These are phyloP conservation scores for Penicillium sp. DNA, from an alignment of 2,329 filamentous ascomycete genomes.

Conservation along the genomic window DNA sequence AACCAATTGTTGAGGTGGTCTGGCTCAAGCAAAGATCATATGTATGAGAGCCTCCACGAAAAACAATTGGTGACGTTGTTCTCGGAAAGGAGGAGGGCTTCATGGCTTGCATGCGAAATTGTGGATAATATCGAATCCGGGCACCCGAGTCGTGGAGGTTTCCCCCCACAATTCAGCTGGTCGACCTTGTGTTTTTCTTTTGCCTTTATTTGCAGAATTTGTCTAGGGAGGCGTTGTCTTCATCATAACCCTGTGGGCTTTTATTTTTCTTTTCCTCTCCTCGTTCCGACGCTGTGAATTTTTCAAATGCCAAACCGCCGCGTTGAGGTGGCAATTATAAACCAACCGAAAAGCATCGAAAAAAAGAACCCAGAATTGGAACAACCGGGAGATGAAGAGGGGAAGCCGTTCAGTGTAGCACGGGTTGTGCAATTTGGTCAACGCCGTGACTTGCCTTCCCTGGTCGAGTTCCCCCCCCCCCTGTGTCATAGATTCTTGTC, in stretches of 20 bases:
- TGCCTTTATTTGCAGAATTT: slow-evolving; percentile 43
- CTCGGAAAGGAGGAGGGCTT: slow-evolving; percentile 29
- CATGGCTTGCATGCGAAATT: slow-evolving; percentile 35
- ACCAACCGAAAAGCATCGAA: slow-evolving; percentile 10
- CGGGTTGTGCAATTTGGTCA: slow-evolving; percentile 14
- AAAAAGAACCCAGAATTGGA: slow-evolving; percentile 9
- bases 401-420: slow-evolving; percentile 17
- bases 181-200: slow-evolving; percentile 36
- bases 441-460: slow-evolving; percentile 13
- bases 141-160: slow-evolving; percentile 27
- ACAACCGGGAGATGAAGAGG: slow-evolving; percentile 1
- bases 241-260: slow-evolving; percentile 42
- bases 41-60: slow-evolving; percentile 34
- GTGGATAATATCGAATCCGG: slow-evolving; percentile 42
- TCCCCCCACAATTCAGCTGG: slow-evolving; percentile 33
- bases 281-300: slow-evolving; percentile 26
- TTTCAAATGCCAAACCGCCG: slow-evolving; percentile 23
- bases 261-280: slow-evolving; percentile 31
- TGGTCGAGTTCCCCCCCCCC: slow-evolving; percentile 18
- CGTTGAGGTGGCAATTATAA: slow-evolving; percentile 24
- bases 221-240: slow-evolving; percentile 48
- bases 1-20: slow-evolving; percentile 20
- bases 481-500: slow-evolving; percentile 31
- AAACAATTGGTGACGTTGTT: slow-evolving; percentile 35
- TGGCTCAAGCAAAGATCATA: slow-evolving; percentile 36